phyloP scores from a whole-genome alignment of 306 rosid species.

The Sphenostylis stenocarpa region DNA sequence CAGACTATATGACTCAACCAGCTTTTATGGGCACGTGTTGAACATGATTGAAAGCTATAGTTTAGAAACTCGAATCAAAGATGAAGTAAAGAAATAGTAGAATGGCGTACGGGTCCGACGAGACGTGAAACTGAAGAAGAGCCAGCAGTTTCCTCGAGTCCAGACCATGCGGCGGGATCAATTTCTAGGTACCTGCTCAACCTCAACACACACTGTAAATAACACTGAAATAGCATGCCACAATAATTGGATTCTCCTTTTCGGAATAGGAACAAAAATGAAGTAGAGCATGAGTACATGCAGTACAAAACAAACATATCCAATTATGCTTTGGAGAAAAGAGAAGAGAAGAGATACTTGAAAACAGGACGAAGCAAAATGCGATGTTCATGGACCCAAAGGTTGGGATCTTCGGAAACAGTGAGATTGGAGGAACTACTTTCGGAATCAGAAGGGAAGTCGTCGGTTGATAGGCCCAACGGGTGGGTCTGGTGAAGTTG shows the following conservation, averaged over 20 bases:
- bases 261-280: neutral
- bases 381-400: constrained; percentile 64
- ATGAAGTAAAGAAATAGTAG: neutral
- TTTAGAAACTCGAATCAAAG: neutral
- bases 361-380: constrained; percentile 71
- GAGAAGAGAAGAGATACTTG: constrained; percentile 37
- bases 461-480: constrained; percentile 37
- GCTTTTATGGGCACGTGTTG: too few species aligned
- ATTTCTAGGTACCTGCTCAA: constrained; percentile 64
- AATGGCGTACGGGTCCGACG: constrained; percentile 78
- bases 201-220: neutral
- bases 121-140: constrained; percentile 61
- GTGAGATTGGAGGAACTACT: constrained; percentile 37
- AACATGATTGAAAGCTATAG: too few species aligned
- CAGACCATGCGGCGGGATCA: constrained; percentile 79
- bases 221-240: too few species aligned
- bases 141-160: constrained; percentile 89
- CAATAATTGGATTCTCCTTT: neutral
- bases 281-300: neutral
- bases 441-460: constrained; percentile 15
- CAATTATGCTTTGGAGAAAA: too few species aligned
- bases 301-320: too few species aligned
- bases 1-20: too few species aligned
- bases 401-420: constrained; percentile 62
- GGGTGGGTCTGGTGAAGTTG: constrained; percentile 73